Conservation (phyloP, 1,284 basidiomycete genomes). For the Trichosporon faecale region DNA sequence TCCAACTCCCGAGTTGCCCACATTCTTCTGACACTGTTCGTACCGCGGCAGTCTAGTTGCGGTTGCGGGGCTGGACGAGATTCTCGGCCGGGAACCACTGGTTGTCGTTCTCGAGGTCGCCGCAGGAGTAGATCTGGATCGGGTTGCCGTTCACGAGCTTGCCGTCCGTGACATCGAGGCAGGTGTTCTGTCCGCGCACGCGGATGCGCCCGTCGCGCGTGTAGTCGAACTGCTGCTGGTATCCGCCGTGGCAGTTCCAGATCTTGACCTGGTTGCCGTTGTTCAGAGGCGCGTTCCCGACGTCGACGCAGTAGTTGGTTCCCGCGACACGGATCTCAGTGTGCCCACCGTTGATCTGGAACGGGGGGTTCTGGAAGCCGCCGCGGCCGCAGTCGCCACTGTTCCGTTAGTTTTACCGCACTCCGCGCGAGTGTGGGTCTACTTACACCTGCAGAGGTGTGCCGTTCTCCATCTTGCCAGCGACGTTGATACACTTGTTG, state of each 20-base stretch:
- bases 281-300: not conserved
- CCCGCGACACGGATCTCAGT: not conserved
- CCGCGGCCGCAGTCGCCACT: not conserved
- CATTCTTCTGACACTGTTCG: not conserved
- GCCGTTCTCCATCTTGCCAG: not conserved
- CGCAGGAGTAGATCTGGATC: constrained; percentile 6
- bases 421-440: not conserved
- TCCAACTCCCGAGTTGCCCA: too few species aligned
- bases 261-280: constrained; percentile 5
- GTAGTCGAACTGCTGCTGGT: constrained; percentile 6
- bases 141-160: not conserved
- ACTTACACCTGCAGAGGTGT: not conserved
- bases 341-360: not conserved
- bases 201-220: not conserved
- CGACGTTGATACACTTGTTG: not conserved
- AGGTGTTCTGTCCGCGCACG: not conserved
- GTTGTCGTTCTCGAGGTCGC: not conserved
- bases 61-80: not conserved
- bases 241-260: constrained; percentile 5
- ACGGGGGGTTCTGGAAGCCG: not conserved
- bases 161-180: not conserved
- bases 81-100: not conserved
- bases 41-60: not conserved
- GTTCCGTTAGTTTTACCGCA: not conserved
- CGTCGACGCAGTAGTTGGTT: not conserved